Evolutionary conservation across 192 early-diverging fungal genomes (phyloP).

Genomic region (Funneliformis mosseae): DNA sequence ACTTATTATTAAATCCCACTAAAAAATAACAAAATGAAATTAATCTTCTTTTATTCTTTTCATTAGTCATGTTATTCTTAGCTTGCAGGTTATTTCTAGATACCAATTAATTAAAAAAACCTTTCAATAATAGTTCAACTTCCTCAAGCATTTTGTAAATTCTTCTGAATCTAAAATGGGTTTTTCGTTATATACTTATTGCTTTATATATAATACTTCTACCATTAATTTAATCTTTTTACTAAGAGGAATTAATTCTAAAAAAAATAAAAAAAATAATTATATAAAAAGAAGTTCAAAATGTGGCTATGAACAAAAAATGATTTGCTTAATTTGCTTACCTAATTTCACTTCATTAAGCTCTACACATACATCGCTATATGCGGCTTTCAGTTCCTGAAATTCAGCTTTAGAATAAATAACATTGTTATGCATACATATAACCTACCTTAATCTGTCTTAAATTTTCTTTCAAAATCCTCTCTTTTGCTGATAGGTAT

Average conservation of each 20-base stretch:
- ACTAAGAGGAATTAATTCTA: background rate
- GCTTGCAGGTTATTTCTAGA: constrained; percentile 10
- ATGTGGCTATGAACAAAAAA: background rate
- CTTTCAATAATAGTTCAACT: background rate
- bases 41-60: constrained; percentile 26
- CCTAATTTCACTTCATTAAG: too few relatives aligned
- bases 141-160: constrained; percentile 24
- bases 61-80: constrained; percentile 15
- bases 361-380: too few relatives aligned
- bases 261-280: constrained; percentile 22
- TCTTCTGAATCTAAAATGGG: background rate
- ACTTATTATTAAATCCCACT: background rate
- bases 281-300: constrained; percentile 3
- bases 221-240: background rate
- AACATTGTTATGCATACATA: background rate
- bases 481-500: background rate
- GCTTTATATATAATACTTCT: constrained; percentile 3
- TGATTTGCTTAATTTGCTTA: background rate
- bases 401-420: too few relatives aligned
- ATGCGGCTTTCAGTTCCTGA: too few relatives aligned
- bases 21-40: background rate
- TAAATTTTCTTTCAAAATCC: constrained; percentile 16
- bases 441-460: constrained; percentile 18
- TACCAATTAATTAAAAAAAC: background rate
- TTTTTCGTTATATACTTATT: constrained; percentile 13